phyloP scores from a whole-genome alignment of 179 eudicot genomes.

The Drosera spatulata region DNA sequence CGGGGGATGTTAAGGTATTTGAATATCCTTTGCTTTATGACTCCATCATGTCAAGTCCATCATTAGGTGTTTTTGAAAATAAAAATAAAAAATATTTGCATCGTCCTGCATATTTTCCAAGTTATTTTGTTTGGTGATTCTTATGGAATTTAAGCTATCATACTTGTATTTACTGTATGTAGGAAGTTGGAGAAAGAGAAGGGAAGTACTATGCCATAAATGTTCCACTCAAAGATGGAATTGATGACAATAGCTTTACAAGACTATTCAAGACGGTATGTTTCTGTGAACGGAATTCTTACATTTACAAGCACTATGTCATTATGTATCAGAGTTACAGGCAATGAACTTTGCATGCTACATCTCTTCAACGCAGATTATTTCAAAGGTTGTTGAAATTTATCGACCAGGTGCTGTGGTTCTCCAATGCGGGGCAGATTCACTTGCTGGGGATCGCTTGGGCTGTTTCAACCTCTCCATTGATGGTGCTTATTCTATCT shows the following conservation, averaged over 20 bases:
- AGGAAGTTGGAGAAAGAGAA: conserved; percentile 95
- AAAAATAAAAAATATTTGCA: background rate
- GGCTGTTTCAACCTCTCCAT: conserved; percentile 99
- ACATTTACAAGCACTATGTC: background rate
- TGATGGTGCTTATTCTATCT: conserved; percentile 70
- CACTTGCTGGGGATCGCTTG: conserved; percentile 96
- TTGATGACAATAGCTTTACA: conserved; percentile 79
- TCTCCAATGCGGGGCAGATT: conserved; percentile 98
- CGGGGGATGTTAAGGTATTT: conserved; percentile 93
- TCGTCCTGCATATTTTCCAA: background rate
- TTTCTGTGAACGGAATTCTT: background rate
- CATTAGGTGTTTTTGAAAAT: too few species aligned
- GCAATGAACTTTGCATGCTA: conserved; percentile 3
- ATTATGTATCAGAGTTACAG: background rate
- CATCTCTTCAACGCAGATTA: conserved; percentile 40
- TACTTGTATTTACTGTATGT: conserved; percentile 8
- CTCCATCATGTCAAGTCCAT: too few species aligned
- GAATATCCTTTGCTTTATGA: too few species aligned
- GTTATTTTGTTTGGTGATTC: background rate
- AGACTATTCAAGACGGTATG: conserved; percentile 85
- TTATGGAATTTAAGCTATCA: background rate
- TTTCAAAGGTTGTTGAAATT: conserved; percentile 82
- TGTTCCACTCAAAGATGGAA: conserved; percentile 96
- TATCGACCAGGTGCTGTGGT: conserved; percentile 91
- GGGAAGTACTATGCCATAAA: conserved; percentile 90